Conservation (phyloP, 1,139 yeast genomes). For the Yamadazyma pseudoaaseri region DNA sequence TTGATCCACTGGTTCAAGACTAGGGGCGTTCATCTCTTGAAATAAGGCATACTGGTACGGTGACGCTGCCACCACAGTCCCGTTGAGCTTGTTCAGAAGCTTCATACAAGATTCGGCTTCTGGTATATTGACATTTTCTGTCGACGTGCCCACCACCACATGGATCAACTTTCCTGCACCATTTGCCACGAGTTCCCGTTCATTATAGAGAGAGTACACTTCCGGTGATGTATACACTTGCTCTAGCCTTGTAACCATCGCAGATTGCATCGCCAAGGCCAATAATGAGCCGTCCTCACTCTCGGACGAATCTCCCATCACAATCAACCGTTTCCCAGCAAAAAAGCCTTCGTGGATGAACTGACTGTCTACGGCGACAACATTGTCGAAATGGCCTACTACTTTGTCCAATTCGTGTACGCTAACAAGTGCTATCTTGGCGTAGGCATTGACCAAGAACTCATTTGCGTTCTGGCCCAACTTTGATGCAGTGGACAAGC, state of each 20-base stretch:
- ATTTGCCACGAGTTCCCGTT: too few relatives aligned
- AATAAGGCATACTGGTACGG: conserved; percentile 14
- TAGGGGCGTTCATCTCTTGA: conserved; percentile 8
- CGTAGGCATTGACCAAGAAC: conserved; percentile 6
- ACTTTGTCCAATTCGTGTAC: conserved; percentile 4
- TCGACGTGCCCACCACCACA: background rate
- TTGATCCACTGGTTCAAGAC: conserved; percentile 5
- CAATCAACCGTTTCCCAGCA: conserved; percentile 4
- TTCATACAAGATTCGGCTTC: conserved; percentile 12
- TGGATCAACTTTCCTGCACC: too few relatives aligned
- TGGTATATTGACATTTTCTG: conserved; percentile 9
- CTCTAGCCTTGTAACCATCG: too few relatives aligned
- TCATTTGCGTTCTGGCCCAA: conserved; percentile 8
- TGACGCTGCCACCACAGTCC: conserved; percentile 8
- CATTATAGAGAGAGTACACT: too few relatives aligned
- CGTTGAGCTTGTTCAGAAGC: conserved; percentile 5
- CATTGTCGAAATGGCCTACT: conserved; percentile 6
- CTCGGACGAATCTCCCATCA: conserved; percentile 6
- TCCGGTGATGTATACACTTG: too few relatives aligned
- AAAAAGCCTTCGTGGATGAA: conserved; percentile 1
- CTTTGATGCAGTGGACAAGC: conserved; percentile 6
- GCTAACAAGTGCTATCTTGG: conserved; percentile 5
- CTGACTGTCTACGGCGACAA: conserved; percentile 11
- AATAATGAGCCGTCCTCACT: background rate
- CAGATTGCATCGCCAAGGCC: too few relatives aligned